Conservation (phyloP, 2,329 filamentous ascomycete genomes). For the Metarhizium rileyi region DNA sequence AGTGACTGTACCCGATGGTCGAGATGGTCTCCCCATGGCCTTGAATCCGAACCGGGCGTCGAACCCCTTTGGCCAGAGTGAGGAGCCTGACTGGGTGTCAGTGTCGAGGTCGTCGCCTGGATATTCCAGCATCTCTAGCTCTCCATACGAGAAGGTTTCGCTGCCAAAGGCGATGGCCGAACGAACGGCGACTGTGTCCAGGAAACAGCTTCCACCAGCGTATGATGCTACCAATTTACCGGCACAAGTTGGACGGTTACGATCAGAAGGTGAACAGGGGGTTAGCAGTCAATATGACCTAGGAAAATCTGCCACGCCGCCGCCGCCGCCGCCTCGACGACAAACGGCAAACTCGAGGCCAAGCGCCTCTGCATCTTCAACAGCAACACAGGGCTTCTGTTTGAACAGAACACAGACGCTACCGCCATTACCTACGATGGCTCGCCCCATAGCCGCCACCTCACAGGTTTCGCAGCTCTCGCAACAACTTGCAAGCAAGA, state of each 20-base stretch:
- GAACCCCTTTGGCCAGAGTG: slow-evolving; percentile 69
- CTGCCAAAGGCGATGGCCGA: slow-evolving; percentile 34
- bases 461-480: slow-evolving; percentile 24
- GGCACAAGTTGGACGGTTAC: slow-evolving; percentile 35
- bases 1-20: slow-evolving; percentile 50
- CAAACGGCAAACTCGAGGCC: slow-evolving; percentile 23
- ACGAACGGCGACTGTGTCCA: slow-evolving; percentile 30
- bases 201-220: slow-evolving; percentile 43
- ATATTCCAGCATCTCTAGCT: slow-evolving; percentile 48
- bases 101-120: slow-evolving; percentile 46
- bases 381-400: slow-evolving; percentile 8
- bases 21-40: slow-evolving; percentile 42
- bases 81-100: slow-evolving; percentile 78
- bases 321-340: slow-evolving; percentile 37
- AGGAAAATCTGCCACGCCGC: slow-evolving; percentile 13
- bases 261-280: slow-evolving; percentile 30
- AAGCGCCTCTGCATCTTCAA: slow-evolving; percentile 3
- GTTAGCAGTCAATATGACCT: slow-evolving; percentile 6
- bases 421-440: slow-evolving; percentile 17
- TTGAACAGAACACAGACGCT: slow-evolving; percentile 16
- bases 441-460: slow-evolving; percentile 16
- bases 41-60: slow-evolving; percentile 65
- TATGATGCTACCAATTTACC: slow-evolving; percentile 37
- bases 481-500: slow-evolving; percentile 20
- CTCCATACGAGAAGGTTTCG: slow-evolving; percentile 48